Percentiles rank a stretch among this genome's conserved stretches.
phyloP scores from a whole-genome alignment of 2,329 filamentous ascomycete genomes.

The Colletotrichum orbiculare region DNA sequence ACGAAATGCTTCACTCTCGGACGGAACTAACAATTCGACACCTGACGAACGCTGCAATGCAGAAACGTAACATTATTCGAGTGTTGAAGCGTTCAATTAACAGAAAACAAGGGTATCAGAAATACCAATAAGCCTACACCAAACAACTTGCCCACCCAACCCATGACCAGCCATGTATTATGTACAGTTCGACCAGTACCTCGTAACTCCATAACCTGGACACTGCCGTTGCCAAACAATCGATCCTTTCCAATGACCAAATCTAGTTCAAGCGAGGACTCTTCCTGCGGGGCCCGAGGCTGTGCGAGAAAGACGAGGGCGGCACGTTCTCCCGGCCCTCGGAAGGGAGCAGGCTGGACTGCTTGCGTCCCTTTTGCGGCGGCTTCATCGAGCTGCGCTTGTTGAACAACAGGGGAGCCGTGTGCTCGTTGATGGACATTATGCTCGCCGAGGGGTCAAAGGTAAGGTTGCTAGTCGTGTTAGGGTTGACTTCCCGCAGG shows the following conservation, averaged over 20 bases:
- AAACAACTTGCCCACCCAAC: conserved; percentile 1
- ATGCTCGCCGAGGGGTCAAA: conserved; percentile 58
- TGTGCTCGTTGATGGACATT: conserved; percentile 54
- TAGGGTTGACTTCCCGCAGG: conserved; percentile 66
- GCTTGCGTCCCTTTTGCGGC: conserved; percentile 48
- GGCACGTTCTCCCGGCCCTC: conserved; percentile 66
- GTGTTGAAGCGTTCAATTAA: conserved; percentile 5
- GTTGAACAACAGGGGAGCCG: conserved; percentile 54
- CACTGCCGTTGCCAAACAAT: too few relatives aligned
- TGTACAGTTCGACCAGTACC: conserved; percentile 15
- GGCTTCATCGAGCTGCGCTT: conserved; percentile 56
- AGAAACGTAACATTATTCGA: not conserved
- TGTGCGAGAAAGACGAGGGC: conserved; percentile 56
- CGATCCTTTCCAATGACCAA: not conserved
- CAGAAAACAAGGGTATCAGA: conserved; percentile 32
- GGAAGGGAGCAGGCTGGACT: conserved; percentile 43
- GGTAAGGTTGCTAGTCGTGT: conserved; percentile 51
- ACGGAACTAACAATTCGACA: too few relatives aligned
- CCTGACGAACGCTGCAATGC: not conserved
- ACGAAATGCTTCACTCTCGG: too few relatives aligned
- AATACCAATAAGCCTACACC: conserved; percentile 36
- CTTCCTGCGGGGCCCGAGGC: conserved; percentile 60
- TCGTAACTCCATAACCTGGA: not conserved
- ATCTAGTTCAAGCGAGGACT: conserved; percentile 60
- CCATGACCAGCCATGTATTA: conserved; percentile 6